Evolutionary conservation across 495 filamentous ascomycete genomes (phyloP), one percentile per base, ranked within the genome.

Genomic region (Parathielavia hyrcaniae): DNA sequence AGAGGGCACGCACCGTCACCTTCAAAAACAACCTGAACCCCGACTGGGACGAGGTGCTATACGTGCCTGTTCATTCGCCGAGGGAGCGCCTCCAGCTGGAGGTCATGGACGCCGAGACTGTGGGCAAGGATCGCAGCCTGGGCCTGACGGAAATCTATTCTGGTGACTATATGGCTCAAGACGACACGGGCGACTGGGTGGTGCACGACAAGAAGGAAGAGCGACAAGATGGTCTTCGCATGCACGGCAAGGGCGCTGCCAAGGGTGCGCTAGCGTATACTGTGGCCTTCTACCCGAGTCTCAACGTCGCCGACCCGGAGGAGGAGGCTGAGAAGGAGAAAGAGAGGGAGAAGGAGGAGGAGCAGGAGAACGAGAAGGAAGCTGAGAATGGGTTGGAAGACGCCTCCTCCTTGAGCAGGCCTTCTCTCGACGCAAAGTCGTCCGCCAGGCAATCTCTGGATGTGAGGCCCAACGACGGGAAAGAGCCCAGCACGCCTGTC

Each of bases 11-110:
- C 52, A 96, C 95, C 1, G 93, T 99, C 47, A 97, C 93, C 1
- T 96, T 92, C 74, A 84, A 90, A 64, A 99, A 92, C 68, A 96
- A 96, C 65, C 83, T 99, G 19, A 89, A 96, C 64, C 93, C 93
- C 3, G 85, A 95, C 35, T 99, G 88, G 87, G 90, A 99, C 65
- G 95, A 99, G 70, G 82, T 97, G 13, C 79, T 95, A 45, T 99
- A 99, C 70, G 81, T 99, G 0, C 92, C 95, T 0, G 81, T 99
- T 55, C 95, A 97, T 70, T 88, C 85, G 12, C 54, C 78, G n/a
- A 85, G 86, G 35, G 95, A 97, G 69, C 91, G 85, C 61, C 69
- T 99, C 19, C 82, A 82, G 0, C 72, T 99, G 14, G 93, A 98
- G 70, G 90, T 97, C 59, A 97, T 99, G 93, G 93, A 99, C 63